phyloP scores from a whole-genome alignment of 202 grass and related monocot species.

The Hordeum pubiflorum region DNA sequence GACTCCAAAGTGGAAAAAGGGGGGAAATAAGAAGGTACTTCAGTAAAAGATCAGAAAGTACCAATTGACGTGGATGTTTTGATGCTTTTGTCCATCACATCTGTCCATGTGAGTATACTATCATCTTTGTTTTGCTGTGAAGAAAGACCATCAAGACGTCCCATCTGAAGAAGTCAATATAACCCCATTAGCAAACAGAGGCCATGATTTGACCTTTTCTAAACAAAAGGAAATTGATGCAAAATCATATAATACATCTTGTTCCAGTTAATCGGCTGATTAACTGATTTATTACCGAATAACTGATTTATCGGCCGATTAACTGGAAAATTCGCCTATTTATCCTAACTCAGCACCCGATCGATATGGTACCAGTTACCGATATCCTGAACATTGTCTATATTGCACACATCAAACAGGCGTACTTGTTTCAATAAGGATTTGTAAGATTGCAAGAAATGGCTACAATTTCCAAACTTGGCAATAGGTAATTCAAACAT shows the following conservation, averaged over 20 bases:
- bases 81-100: conserved; percentile 51
- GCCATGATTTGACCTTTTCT: neutral
- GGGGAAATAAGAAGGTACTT: neutral
- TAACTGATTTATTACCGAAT: no score
- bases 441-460: neutral
- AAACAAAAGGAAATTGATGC: neutral
- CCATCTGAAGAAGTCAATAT: conserved; percentile 55
- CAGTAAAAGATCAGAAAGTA: conserved; percentile 29
- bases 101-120: conserved; percentile 65
- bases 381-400: no score
- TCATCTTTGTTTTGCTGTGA: conserved; percentile 71
- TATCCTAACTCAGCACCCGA: no score
- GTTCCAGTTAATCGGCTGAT: no score
- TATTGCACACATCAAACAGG: conserved; percentile 2
- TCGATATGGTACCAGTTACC: no score
- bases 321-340: no score
- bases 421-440: neutral
- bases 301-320: no score
- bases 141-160: conserved; percentile 64
- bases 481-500: neutral
- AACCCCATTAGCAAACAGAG: conserved; percentile 33
- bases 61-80: conserved; percentile 36
- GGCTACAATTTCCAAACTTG: neutral
- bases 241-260: conserved; percentile 10
- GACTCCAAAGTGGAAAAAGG: neutral